Percentiles rank a stretch among this genome's conserved stretches.
Conservation (phyloP, 768 basidiomycete genomes). For the Pleurotus djamor region DNA sequence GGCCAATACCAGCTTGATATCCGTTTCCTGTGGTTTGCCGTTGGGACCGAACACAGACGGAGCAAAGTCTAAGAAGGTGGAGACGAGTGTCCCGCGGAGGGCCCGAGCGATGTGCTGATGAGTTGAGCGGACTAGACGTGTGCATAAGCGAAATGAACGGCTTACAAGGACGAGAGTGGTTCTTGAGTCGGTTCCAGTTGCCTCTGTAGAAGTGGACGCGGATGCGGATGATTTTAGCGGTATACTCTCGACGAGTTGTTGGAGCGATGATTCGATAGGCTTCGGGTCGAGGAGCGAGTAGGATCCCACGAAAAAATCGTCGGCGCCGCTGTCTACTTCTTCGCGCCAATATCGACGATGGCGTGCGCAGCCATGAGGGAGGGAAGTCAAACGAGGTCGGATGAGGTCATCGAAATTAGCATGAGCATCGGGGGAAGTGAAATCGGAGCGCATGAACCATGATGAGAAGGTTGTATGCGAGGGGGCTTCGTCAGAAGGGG, state of each 20-base stretch:
- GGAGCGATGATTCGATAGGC: not conserved
- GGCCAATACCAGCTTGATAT: slow-evolving; percentile 57
- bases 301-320: not conserved
- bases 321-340: not conserved
- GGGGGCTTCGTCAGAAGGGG: slow-evolving; percentile 10
- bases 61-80: slow-evolving; percentile 86
- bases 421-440: slow-evolving; percentile 50
- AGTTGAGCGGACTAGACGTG: slow-evolving; percentile 6
- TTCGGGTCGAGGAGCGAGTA: not conserved
- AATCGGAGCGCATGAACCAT: slow-evolving; percentile 68
- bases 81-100: slow-evolving; percentile 76
- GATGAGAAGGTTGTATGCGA: slow-evolving; percentile 32
- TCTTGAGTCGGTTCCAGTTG: not conserved
- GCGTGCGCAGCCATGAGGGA: not conserved
- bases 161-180: not conserved
- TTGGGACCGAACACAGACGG: slow-evolving; percentile 78
- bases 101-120: slow-evolving; percentile 65
- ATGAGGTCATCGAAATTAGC: slow-evolving; percentile 50
- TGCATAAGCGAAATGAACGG: not conserved
- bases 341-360: not conserved
- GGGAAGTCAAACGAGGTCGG: slow-evolving; percentile 16
- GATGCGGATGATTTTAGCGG: not conserved
- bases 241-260: not conserved
- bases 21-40: slow-evolving; percentile 53
- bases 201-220: not conserved